Base-by-base conservation (phyloP, 305 asterid species). In the Striga hermonthica region DNA sequence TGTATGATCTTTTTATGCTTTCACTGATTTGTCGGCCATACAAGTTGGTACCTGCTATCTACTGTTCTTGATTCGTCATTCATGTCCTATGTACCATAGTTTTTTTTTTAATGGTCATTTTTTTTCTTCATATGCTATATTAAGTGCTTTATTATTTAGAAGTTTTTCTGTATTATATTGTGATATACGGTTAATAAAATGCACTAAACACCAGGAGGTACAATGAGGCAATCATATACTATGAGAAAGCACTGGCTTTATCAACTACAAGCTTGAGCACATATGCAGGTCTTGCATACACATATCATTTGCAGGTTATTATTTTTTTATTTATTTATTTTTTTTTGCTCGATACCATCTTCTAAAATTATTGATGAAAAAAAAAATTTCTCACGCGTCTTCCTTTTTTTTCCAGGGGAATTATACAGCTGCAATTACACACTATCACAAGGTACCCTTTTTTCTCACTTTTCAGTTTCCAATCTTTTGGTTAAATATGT, bases 181-280 rank as follows among this genome's bases (percentile, higher is more conserved):
- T 44, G 60, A 49, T 65, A 48, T 35, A 39, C 9, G 8, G 53
- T 48, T 4, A 14, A 15, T 64, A 16, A 69, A 31, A 61, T 78
- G 57, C 52, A 62, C 58, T 59, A 43, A 68, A 60, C 55, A 49
- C 72, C 89, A 93, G 99, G 97, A 81, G 85, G 81, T 90, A 84
- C 85, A 78, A 75, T 43, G 97, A 94, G 73, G 97, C 99, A 59
- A 84, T 90, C 64, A 67, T 62, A 6, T 86, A 85, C 79, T 94
- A 94, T 65, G 96, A 90, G 88, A 94, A 86, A 80, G 98, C 98
- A 62, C 95, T 94, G 58, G 96, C 96, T 12, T 64, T 94, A 75
- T 94, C 97, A 43, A 85, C 99, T 12, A 83, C 79, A 83, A 94
- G 97, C 78, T 74, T 78, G 85, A 86, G 96, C 76, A 86, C 95